Base-by-base conservation (phyloP, 2,329 filamentous ascomycete species). In the Aspergillus versicolor region DNA sequence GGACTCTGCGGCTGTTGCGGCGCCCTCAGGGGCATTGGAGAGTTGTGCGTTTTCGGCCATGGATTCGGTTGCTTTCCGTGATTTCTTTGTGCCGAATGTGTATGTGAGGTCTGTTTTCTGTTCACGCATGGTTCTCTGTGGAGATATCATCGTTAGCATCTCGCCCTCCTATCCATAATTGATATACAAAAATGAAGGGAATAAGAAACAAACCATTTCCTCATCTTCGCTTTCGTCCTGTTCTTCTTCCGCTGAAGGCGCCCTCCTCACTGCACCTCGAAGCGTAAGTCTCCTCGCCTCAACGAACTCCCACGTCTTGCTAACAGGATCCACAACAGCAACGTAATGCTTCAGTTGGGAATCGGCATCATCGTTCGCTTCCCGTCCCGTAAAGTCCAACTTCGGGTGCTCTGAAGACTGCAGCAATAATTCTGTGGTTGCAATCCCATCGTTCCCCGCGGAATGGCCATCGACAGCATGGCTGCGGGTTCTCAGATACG, bases 401-500 rank as follows among this genome's bases (percentile, higher is more conserved):
- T 80, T 82, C 13, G 82, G 76, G 61, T 88, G 85, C 48, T 81
- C 75, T 24, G 84, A 85, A 5, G 84, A 85, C 59, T 87, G 84
- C 9, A 87, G 77, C 37, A 87, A 77, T 6, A 87, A 68, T 54
- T 84, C 79, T 42, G 81, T 77, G 6, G 74, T 62, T 24, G 68
- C 48, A 63, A 80, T 68, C 48, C 69, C 71, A 27, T 68, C 63
- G 61, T 76, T 71, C 60, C 71, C 60, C 63, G 69, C 43, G 62
- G 69, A 57, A 61, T 64, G 57, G 9, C 34, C 34, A n/a, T 47
- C 57, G 42, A 64, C 63, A 65, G 61, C 59, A 65, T 77, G 75
- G 38, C 75, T 72, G 67, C 83, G 85, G 11, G 78, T 71, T 56
- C 81, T 80, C 70, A 84, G 77, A 51, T 79, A 73, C 46, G 80